Percentiles rank a stretch among this genome's conserved stretches.
Evolutionary conservation across 2,329 filamentous ascomycete species (phyloP).

Genomic region (Aspergillus fumigatus): DNA sequence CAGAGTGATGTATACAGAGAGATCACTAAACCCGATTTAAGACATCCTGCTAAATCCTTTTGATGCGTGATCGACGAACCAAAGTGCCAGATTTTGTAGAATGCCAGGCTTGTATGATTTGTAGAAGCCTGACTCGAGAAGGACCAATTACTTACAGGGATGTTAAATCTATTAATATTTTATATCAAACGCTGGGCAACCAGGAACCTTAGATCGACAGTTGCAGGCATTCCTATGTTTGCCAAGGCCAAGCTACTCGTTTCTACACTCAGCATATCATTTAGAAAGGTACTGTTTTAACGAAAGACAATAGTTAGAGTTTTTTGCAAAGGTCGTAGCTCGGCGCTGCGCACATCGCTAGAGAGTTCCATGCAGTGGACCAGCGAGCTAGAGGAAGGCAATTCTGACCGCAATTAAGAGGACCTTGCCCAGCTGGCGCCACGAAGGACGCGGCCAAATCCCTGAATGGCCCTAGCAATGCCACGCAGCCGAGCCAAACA

Average conservation of each 20-base stretch:
- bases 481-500: constrained; percentile 5
- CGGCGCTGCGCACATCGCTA: neutral
- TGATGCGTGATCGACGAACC: neutral
- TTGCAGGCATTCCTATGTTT: neutral
- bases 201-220: neutral
- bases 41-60: neutral
- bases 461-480: constrained; percentile 8
- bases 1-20: neutral
- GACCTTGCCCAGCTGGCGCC: neutral
- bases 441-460: neutral
- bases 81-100: neutral
- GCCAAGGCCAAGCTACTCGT: constrained; percentile 1
- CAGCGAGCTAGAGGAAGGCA: neutral
- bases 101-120: neutral
- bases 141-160: neutral
- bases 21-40: neutral
- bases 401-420: neutral
- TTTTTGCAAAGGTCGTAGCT: neutral
- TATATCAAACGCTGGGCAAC: neutral
- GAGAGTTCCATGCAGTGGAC: neutral
- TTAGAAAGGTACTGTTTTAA: neutral
- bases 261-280: neutral
- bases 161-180: neutral
- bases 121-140: neutral
- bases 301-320: constrained; percentile 7